Evolutionary conservation across 192 early-diverging fungal genomes (phyloP).

Genomic region (Backusella macrospora): DNA sequence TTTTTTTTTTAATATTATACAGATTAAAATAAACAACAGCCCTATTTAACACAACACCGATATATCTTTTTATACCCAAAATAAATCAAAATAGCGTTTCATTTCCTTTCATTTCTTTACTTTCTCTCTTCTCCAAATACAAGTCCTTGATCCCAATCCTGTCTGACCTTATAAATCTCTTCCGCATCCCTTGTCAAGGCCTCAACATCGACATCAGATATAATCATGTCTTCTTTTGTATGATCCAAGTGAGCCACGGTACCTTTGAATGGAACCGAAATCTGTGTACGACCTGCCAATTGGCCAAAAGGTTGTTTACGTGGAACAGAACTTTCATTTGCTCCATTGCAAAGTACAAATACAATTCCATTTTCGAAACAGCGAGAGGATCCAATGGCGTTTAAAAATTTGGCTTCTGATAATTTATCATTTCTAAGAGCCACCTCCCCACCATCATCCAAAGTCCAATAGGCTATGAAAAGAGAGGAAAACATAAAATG

Average conservation of each 20-base stretch:
- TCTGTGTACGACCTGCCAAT: constrained; percentile 29
- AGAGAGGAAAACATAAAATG: neutral
- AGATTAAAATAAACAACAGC: too few species aligned
- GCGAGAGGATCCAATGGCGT: constrained; percentile 23
- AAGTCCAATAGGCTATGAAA: constrained; percentile 24
- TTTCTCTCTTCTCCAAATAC: constrained; percentile 13
- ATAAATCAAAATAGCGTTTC: neutral
- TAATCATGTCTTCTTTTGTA: constrained; percentile 34
- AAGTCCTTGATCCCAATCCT: constrained; percentile 20
- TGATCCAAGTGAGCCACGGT: constrained; percentile 21
- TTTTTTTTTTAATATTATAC: too few species aligned
- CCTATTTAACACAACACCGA: too few species aligned
- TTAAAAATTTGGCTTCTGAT: constrained; percentile 29
- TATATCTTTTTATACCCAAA: too few species aligned
- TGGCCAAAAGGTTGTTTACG: constrained; percentile 19
- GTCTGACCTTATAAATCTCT: constrained; percentile 29
- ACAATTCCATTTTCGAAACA: constrained; percentile 37
- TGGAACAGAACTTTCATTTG: neutral
- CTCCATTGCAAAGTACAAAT: constrained; percentile 37
- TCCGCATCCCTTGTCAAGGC: constrained; percentile 23
- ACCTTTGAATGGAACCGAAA: constrained; percentile 36
- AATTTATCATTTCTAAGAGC: constrained; percentile 14
- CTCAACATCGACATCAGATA: constrained; percentile 23
- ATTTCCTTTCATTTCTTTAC: neutral
- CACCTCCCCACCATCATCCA: constrained; percentile 21